Base-by-base conservation (phyloP, 495 filamentous ascomycete species). In the Penicillium soppii region DNA sequence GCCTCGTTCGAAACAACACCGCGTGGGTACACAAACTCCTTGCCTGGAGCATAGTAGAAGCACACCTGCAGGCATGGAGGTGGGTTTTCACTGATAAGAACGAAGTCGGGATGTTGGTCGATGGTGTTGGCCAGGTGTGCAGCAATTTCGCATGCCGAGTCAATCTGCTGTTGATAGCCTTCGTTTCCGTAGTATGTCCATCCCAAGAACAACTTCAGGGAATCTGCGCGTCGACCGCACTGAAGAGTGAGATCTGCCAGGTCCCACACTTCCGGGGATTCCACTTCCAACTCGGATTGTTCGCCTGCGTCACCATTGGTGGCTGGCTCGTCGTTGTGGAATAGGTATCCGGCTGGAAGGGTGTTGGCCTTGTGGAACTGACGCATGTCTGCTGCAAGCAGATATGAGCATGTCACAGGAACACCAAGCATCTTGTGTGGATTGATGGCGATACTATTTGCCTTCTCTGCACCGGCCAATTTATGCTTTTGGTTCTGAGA, bases 351-450 rank as follows among this genome's bases (percentile, higher is more conserved):
- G 0, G 92, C 92, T 0, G 86, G 85, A n/a, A 95, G 75, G 21
- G 87, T 94, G 63, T 92, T 96, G 2, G 91, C 90, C 6, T 68
- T 71, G 63, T 90, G 86, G 61, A 97, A 95, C 26, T 85, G 70
- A 26, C 79, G 71, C 56, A 91, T 65, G 65, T 97, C 92, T 7
- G 75, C 70, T 0, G 83, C 87, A 9, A 98, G 78, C 7, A 98
- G 79, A 73, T 95, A 95, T 6, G 88, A 91, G 69, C 92, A 98
- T 3, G 92, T 95, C 29, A 94, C 67, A 0, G 92, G 92, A 7
- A 89, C 89, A 33, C 88, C 89, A 57, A 98, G 79, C 94, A 97
- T 98, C 70, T 97, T 97, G 69, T 98, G 92, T 52, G 94, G 92
- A 66, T 95, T 96, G 33, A 96, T 79, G 7, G 89, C 86, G 23